phyloP scores from a whole-genome alignment of 2,329 filamentous ascomycete species.

The Drechmeria coniospora region DNA sequence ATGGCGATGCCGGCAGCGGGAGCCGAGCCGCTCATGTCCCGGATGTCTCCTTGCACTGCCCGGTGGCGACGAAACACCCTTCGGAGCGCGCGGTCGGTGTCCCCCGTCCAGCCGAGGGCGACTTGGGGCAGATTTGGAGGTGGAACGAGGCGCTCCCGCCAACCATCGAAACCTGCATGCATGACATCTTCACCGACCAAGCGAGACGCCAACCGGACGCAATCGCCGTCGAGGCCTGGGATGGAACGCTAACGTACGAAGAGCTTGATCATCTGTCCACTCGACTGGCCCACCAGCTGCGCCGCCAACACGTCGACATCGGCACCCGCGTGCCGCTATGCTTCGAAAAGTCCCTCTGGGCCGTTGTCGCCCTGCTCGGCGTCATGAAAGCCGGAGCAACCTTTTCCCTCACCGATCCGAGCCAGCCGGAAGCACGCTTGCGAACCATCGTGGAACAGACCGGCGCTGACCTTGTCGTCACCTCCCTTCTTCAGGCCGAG shows the following conservation, averaged over 20 bases:
- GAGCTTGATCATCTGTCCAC: slow-evolving; percentile 28
- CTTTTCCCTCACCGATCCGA: slow-evolving; percentile 31
- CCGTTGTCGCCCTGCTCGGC: slow-evolving; percentile 26
- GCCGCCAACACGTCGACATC: slow-evolving; percentile 17
- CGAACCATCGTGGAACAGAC: slow-evolving; percentile 29
- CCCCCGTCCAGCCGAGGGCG: slow-evolving; percentile 12
- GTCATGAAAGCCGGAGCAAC: slow-evolving; percentile 33
- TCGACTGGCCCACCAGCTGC: slow-evolving; percentile 23
- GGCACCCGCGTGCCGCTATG: slow-evolving; percentile 32
- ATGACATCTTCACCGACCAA: slow-evolving; percentile 27
- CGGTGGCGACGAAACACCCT: neutral
- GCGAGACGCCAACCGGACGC: slow-evolving; percentile 20
- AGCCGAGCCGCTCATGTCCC: too few relatives aligned
- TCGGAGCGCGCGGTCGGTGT: neutral
- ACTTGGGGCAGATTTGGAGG: slow-evolving; percentile 28
- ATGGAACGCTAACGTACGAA: slow-evolving; percentile 29
- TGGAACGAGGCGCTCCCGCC: slow-evolving; percentile 29
- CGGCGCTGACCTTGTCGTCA: slow-evolving; percentile 21
- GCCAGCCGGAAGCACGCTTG: slow-evolving; percentile 28
- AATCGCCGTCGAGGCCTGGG: slow-evolving; percentile 33
- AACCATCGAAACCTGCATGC: slow-evolving; percentile 26
- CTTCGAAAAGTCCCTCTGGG: slow-evolving; percentile 33
- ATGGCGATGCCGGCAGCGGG: neutral
- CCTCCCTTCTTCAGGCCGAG: slow-evolving; percentile 21
- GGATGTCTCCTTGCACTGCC: too few relatives aligned